Conservation (phyloP, 345 rosid genomes). For the Turnera subulata region DNA sequence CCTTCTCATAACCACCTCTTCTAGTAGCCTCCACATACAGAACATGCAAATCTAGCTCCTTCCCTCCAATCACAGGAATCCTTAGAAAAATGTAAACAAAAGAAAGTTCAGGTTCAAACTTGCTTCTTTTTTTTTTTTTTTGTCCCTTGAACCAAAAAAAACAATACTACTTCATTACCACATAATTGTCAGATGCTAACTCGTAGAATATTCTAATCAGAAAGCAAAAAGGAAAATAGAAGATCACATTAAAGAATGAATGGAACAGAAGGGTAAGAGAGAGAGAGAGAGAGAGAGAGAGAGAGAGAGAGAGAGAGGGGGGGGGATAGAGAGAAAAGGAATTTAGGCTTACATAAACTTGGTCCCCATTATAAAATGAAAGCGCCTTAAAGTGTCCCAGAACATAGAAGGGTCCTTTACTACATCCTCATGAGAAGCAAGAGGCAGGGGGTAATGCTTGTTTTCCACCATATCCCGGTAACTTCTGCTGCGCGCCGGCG, state of each 20-base stretch:
- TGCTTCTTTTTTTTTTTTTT: too few relatives aligned
- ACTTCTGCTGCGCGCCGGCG: conserved; percentile 37
- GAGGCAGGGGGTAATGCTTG: conserved; percentile 60
- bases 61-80: conserved; percentile 99
- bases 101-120: conserved; percentile 1
- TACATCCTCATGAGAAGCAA: conserved; percentile 54
- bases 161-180: too few relatives aligned
- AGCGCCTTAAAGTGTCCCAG: conserved; percentile 87
- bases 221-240: too few relatives aligned
- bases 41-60: conserved; percentile 87
- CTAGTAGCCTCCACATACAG: conserved; percentile 77
- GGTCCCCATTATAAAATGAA: conserved; percentile 74
- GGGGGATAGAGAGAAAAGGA: not conserved
- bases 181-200: not conserved
- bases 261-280: not conserved
- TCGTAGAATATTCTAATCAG: not conserved
- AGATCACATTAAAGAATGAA: too few relatives aligned
- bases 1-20: conserved; percentile 94
- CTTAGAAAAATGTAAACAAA: conserved; percentile 27
- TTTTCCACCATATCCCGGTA: conserved; percentile 17
- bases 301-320: not conserved
- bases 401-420: conserved; percentile 46
- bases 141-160: too few relatives aligned
- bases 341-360: conserved; percentile 61
- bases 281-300: not conserved